A percentile compares a stretch with the other conserved stretches of the same genome.
Conservation (phyloP, 2,329 filamentous ascomycete genomes). For the Botrytis fragariae region DNA sequence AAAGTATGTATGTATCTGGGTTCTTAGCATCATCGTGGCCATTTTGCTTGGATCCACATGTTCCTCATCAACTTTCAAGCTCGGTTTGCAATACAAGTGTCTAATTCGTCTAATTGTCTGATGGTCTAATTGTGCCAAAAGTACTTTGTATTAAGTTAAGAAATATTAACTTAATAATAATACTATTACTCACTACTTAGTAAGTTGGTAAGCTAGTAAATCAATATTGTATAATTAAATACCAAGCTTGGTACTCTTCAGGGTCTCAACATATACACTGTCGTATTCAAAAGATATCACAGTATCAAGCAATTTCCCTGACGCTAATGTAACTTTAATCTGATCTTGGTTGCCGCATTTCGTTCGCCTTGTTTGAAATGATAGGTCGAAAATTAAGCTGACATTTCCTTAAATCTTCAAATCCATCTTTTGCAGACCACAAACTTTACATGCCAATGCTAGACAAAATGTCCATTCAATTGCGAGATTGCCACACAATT, state of each 20-base stretch:
- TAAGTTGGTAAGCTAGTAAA: neutral
- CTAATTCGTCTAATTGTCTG: neutral
- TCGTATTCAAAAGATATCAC: neutral
- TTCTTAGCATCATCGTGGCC: constrained; percentile 1
- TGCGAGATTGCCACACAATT: neutral
- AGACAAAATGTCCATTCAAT: constrained; percentile 3
- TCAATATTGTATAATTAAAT: neutral
- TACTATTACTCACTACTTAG: neutral
- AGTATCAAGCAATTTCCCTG: constrained; percentile 4
- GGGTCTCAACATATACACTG: neutral
- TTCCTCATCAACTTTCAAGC: neutral
- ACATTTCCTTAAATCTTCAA: neutral
- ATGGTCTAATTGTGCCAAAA: neutral
- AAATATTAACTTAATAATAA: neutral
- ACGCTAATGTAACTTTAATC: constrained; percentile 21
- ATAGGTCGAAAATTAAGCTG: constrained; percentile 16
- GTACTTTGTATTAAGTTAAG: neutral
- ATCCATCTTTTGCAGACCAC: neutral
- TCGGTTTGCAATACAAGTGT: neutral
- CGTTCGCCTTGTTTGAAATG: constrained; percentile 20
- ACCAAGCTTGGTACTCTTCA: neutral
- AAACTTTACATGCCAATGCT: neutral
- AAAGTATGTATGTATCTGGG: neutral
- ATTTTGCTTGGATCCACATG: neutral
- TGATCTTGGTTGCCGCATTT: constrained; percentile 15